Evolutionary conservation across 805 yeast genomes (phyloP).

Genomic region (Suhomyces faveliae): DNA sequence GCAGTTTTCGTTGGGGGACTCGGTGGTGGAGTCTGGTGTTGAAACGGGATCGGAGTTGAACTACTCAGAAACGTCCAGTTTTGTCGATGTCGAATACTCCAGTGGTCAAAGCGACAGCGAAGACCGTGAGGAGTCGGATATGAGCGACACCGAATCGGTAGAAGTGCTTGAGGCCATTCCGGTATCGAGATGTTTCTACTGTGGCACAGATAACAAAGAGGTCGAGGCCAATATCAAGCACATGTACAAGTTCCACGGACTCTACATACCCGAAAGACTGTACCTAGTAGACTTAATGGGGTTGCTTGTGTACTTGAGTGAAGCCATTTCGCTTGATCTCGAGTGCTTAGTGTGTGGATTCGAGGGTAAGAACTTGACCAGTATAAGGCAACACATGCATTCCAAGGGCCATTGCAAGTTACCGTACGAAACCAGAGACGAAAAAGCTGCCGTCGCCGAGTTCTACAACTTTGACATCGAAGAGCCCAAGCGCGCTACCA

Average conservation of each 20-base stretch:
- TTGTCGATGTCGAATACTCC: slow-evolving; percentile 12
- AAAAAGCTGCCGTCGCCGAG: slow-evolving; percentile 32
- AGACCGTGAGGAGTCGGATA: slow-evolving; percentile 13
- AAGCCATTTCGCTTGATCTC: slow-evolving; percentile 36
- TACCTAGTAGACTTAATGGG: slow-evolving; percentile 39
- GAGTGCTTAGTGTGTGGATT: slow-evolving; percentile 48
- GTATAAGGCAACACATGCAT: slow-evolving; percentile 43
- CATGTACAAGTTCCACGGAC: slow-evolving; percentile 45
- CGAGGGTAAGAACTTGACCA: slow-evolving; percentile 38
- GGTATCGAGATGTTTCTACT: slow-evolving; percentile 52
- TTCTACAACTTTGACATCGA: slow-evolving; percentile 37
- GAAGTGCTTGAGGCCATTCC: slow-evolving; percentile 41
- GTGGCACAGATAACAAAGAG: slow-evolving; percentile 52
- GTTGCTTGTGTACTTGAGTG: slow-evolving; percentile 37
- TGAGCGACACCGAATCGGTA: slow-evolving; percentile 23
- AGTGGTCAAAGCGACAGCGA: slow-evolving; percentile 28
- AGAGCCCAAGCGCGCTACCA: slow-evolving; percentile 7
- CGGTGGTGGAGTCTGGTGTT: slow-evolving; percentile 26
- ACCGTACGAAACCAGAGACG: slow-evolving; percentile 46
- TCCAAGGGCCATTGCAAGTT: slow-evolving; percentile 46
- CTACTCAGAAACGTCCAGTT: slow-evolving; percentile 23
- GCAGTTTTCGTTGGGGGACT: slow-evolving; percentile 53
- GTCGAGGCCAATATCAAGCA: slow-evolving; percentile 53
- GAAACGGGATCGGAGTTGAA: slow-evolving; percentile 55
- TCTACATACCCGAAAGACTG: slow-evolving; percentile 45